Base-by-base conservation (phyloP, 73 alveolate genomes). In the Urostyla sp. region DNA sequence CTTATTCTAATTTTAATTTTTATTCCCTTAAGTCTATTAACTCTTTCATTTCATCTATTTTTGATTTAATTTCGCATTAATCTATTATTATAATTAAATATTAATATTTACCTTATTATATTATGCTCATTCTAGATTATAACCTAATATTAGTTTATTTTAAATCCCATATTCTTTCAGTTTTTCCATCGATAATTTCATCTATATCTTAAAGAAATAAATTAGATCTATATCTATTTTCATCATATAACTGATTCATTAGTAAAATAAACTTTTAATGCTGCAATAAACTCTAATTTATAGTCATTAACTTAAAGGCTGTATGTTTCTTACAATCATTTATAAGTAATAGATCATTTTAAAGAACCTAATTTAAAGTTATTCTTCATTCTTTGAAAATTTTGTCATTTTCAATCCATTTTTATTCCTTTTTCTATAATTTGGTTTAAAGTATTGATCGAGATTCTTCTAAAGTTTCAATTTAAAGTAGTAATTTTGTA, bases 361-460 rank as follows among this genome's bases (percentile, higher is more conserved):
- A 43, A 13, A 81, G 23, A 0, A 67, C 78, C n/a, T 28, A 18
- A 45, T 36, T 56, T 23, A 81, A 67, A 3, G 85, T 81, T 13
- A 67, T 48, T 26, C 91, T 49, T 32, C 91, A 34, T 32, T 56
- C 59, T 46, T 81, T 81, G 72, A 81, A 81, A 5, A 81, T 31
- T 38, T 51, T 81, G 31, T 81, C 91, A 63, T 81, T 81, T 27
- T 81, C 85, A 34, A 81, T 67, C 91, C 91, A 81, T 53, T 81
- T 81, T 75, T 81, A 51, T 46, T 81, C 84, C 54, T 81, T 81
- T 10, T 28, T 11, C 10, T 60, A 37, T 50, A 81, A 54, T 20
- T 67, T 75, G 27, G 49, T 40, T 20, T 51, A 27, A 36, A 81
- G 55, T 48, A 53, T 52, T 11, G 11, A 28, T 43, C 58, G 31